These are phyloP conservation scores for Pythium oligandrum DNA, from an alignment of 352 stramenopile genomes.

Conservation along the genomic window DNA sequence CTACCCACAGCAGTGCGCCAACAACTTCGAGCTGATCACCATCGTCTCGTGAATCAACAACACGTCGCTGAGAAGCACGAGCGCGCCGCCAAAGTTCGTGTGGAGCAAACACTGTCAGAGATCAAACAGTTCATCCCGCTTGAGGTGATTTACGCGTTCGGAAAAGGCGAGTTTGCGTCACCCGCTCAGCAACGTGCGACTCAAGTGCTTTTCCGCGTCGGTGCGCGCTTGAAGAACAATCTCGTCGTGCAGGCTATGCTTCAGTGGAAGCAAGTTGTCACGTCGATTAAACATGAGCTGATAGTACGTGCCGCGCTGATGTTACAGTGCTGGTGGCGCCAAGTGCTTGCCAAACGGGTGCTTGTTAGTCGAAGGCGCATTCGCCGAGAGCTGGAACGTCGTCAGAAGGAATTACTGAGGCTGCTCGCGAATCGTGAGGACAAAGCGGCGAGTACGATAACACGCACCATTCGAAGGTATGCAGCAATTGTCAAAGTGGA, in stretches of 20 bases:
- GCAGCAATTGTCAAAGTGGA: conserved; percentile 1
- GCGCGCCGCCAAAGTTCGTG: conserved; percentile 22
- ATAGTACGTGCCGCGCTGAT: conserved; percentile 12
- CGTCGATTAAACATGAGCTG: conserved; percentile 14
- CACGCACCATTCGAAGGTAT: conserved; percentile 29
- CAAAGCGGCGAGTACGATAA: conserved; percentile 41
- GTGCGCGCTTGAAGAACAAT: conserved; percentile 33
- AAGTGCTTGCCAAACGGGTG: conserved; percentile 26
- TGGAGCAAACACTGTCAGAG: conserved; percentile 39
- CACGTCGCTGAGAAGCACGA: conserved; percentile 13
- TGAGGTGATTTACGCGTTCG: conserved; percentile 60
- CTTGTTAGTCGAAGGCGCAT: conserved; percentile 22
- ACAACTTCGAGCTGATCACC: conserved; percentile 12
- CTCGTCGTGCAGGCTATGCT: conserved; percentile 35
- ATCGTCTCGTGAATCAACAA: conserved; percentile 7
- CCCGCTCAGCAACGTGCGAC: conserved; percentile 54
- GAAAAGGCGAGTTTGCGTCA: conserved; percentile 54
- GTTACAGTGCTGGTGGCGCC: conserved; percentile 61
- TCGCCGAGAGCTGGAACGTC: conserved; percentile 31
- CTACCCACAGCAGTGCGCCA: conserved; percentile 4
- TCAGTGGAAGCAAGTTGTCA: conserved; percentile 35
- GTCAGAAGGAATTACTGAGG: conserved; percentile 34
- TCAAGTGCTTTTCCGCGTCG: conserved; percentile 35
- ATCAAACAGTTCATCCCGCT: conserved; percentile 58
- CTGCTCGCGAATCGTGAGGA: conserved; percentile 42